Base-by-base conservation (phyloP, 371 early-diverging fungal genomes). In the Mortierella sp. region DNA sequence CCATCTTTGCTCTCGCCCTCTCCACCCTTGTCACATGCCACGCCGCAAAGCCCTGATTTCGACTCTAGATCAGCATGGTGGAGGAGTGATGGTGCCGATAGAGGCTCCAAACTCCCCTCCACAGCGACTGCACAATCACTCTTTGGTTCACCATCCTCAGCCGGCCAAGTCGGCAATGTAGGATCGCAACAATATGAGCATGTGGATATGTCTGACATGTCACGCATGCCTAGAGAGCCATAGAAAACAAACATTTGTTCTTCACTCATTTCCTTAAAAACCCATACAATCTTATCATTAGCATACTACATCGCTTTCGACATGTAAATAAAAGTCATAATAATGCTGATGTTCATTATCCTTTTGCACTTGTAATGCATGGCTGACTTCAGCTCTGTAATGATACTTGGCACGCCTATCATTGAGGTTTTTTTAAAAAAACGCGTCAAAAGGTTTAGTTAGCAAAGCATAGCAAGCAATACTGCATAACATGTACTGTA, bases 171-270 rank as follows among this genome's bases (percentile, higher is more conserved):
- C 12, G 28, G 31, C 22, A 19, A 3, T 17, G n/a, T 12, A 0
- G n/a, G 34, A 17, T n/a, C 3, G 1, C 7, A 0, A 10, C 55
- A 26, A 1, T 8, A 15, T 42, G 42, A 45, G 43, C 32, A 51
- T 4, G 15, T 57, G n/a, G 53, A 45, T 12, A 47, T 47, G 59
- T 35, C 58, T 31, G 68, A 63, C 49, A 42, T 70, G 9, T 56
- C 70, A 55, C 51, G 37, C 26, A 28, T 61, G 42, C 37, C 22
- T 15, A n/a, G 47, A 57, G 70, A 69, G 28, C n/a, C n/a, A n/a
- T n/a, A 45, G 34, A 31, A 42, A 62, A 45, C 10, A 13, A 54
- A 15, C 8, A 43, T 35, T n/a, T n/a, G n/a, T n/a, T n/a, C n/a
- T n/a, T n/a, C n/a, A 56, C 47, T 19, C 15, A 15, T 1, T n/a